A percentile compares a stretch with the other conserved stretches of the same genome.
Evolutionary conservation across 2,329 filamentous ascomycete species (phyloP).

Genomic region (Hypoxylon sp.): DNA sequence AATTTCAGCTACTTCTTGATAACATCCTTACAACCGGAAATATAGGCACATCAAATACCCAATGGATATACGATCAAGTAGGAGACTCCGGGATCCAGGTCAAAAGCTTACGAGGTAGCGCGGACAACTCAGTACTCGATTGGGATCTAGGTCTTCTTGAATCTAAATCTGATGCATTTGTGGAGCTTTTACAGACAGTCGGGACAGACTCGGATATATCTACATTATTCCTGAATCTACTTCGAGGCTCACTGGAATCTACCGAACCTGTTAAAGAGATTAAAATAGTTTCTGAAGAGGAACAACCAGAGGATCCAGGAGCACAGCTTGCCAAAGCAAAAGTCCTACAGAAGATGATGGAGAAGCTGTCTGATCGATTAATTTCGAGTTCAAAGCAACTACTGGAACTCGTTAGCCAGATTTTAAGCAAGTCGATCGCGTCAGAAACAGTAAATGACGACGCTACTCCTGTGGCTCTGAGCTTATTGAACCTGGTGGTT

Average conservation of each 20-base stretch:
- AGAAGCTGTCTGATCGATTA: constrained; percentile 68
- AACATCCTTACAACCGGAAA: constrained; percentile 66
- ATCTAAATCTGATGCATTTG: constrained; percentile 56
- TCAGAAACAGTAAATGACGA: constrained; percentile 54
- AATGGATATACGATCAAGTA: constrained; percentile 63
- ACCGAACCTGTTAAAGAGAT: constrained; percentile 39
- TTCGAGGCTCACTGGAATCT: constrained; percentile 65
- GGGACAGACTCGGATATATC: constrained; percentile 66
- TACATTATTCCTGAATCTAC: constrained; percentile 66
- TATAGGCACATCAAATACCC: constrained; percentile 38
- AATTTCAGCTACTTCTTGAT: constrained; percentile 58
- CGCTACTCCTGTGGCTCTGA: constrained; percentile 62
- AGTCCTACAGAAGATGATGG: constrained; percentile 71
- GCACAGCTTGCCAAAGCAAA: constrained; percentile 65
- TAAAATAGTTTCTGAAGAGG: constrained; percentile 42
- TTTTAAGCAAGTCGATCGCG: constrained; percentile 60
- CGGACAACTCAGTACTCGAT: constrained; percentile 27
- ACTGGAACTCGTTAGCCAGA: constrained; percentile 68
- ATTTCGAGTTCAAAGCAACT: constrained; percentile 71
- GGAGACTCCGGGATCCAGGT: constrained; percentile 62
- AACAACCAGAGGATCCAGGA: constrained; percentile 53
- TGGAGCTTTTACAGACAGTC: constrained; percentile 58
- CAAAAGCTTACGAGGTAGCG: constrained; percentile 45
- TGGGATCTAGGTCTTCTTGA: constrained; percentile 57
- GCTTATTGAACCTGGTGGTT: constrained; percentile 67